Conservation (phyloP, 768 basidiomycete genomes). For the Tylopilus cervinicoccineus region DNA sequence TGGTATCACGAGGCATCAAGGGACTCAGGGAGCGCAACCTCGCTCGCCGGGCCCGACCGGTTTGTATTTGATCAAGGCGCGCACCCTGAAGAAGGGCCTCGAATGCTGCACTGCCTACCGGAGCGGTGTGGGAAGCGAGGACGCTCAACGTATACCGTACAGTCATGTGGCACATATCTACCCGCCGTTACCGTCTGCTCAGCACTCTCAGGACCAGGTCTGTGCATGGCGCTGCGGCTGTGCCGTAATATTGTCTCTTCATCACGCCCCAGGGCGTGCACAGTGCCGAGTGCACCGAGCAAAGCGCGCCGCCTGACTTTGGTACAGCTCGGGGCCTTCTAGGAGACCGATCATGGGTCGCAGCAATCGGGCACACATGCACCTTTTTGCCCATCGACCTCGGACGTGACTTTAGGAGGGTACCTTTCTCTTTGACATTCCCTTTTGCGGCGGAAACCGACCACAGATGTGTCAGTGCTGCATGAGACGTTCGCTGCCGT, state of each 20-base stretch:
- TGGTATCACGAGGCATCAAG: too few relatives aligned
- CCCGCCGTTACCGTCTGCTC: too few relatives aligned
- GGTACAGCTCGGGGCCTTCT: background rate
- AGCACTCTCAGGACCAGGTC: too few relatives aligned
- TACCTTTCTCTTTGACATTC: constrained; percentile 3
- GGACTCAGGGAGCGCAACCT: background rate
- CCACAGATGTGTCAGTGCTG: background rate
- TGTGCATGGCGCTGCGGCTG: background rate
- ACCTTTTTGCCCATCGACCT: constrained; percentile 1
- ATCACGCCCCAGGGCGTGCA: background rate
- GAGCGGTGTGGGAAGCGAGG: background rate
- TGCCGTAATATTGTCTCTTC: constrained; percentile 10
- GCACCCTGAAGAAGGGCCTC: background rate
- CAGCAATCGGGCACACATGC: constrained; percentile 1
- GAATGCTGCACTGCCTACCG: constrained; percentile 1
- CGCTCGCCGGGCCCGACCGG: background rate
- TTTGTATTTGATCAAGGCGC: background rate
- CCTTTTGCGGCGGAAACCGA: constrained; percentile 5
- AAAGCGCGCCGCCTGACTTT: background rate
- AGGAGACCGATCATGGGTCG: background rate
- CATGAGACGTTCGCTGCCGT: background rate
- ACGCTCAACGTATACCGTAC: background rate
- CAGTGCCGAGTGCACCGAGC: background rate
- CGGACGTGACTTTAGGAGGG: background rate
- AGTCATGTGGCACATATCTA: too few relatives aligned